Conservation (phyloP, 2,329 filamentous ascomycete species). For the Saccharata proteae region DNA sequence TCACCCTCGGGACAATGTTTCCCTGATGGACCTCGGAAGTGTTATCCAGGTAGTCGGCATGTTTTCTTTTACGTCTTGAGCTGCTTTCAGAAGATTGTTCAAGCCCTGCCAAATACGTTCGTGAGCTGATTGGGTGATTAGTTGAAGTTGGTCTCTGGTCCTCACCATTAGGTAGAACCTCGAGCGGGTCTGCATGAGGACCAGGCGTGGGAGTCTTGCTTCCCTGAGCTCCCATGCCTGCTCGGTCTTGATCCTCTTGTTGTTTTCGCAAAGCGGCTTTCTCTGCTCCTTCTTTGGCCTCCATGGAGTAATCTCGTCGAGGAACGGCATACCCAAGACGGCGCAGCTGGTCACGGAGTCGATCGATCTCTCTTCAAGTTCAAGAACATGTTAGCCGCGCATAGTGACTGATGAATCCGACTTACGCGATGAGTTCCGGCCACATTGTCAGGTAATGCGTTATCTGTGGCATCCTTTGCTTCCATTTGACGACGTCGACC, state of each 20-base stretch:
- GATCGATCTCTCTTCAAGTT: constrained; percentile 6
- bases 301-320: constrained; percentile 3
- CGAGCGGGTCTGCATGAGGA: too few species aligned
- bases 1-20: too few species aligned
- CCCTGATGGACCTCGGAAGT: too few species aligned
- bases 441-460: constrained; percentile 25
- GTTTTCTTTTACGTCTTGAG: too few species aligned
- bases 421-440: constrained; percentile 18
- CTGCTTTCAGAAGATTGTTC: too few species aligned
- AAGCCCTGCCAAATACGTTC: too few species aligned
- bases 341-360: constrained; percentile 6
- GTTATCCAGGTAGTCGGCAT: too few species aligned
- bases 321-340: constrained; percentile 8
- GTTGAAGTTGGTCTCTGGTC: too few species aligned
- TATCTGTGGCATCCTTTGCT: constrained; percentile 19
- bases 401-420: background rate
- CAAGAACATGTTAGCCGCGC: background rate
- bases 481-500: constrained; percentile 18
- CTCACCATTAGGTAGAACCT: too few species aligned
- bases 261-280: background rate
- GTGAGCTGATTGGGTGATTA: too few species aligned
- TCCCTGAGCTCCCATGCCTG: too few species aligned
- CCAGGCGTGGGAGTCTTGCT: too few species aligned
- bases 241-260: background rate
- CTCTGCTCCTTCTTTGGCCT: background rate